Percentiles rank a stretch among this genome's conserved stretches.
Evolutionary conservation across 2,329 filamentous ascomycete genomes (phyloP).

Genomic region (Thielaviopsis populi): DNA sequence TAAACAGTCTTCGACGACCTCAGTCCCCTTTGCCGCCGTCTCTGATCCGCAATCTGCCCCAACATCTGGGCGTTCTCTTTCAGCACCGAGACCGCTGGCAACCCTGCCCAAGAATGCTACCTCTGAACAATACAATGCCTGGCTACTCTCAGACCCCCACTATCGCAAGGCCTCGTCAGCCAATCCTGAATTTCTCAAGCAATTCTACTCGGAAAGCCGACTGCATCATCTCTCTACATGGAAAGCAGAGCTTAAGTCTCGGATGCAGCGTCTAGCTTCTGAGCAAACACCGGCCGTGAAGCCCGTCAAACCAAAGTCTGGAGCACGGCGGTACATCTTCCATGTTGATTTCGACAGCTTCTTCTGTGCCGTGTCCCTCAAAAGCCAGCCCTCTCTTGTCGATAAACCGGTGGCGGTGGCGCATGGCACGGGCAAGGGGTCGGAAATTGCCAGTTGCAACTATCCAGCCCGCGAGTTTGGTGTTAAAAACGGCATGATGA

Average conservation of each 20-base stretch:
- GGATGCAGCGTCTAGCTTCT: conserved; percentile 64
- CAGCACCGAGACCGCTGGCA: neutral
- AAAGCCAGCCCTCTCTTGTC: conserved; percentile 56
- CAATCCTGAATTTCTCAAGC: conserved; percentile 83
- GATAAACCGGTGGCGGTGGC: conserved; percentile 80
- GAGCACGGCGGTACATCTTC: conserved; percentile 65
- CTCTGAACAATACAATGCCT: conserved; percentile 83
- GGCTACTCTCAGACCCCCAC: conserved; percentile 67
- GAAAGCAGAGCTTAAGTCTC: conserved; percentile 88
- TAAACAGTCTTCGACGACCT: neutral
- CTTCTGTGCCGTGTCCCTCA: conserved; percentile 82
- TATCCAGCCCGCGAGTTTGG: conserved; percentile 77
- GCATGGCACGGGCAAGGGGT: conserved; percentile 69
- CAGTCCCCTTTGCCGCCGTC: neutral
- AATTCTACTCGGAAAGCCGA: conserved; percentile 89
- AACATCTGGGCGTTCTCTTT: neutral
- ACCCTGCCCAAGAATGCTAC: conserved; percentile 49
- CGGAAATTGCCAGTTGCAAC: conserved; percentile 95
- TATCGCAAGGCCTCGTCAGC: conserved; percentile 80
- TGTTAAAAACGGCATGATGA: conserved; percentile 98
- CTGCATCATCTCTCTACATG: conserved; percentile 90
- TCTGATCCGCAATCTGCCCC: neutral
- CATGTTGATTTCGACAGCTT: conserved; percentile 99
- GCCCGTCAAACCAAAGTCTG: conserved; percentile 38
- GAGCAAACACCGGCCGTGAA: conserved; percentile 42